Evolutionary conservation across 1,139 yeast genomes (phyloP).

Genomic region (Protomyces arabidopsidicola): DNA sequence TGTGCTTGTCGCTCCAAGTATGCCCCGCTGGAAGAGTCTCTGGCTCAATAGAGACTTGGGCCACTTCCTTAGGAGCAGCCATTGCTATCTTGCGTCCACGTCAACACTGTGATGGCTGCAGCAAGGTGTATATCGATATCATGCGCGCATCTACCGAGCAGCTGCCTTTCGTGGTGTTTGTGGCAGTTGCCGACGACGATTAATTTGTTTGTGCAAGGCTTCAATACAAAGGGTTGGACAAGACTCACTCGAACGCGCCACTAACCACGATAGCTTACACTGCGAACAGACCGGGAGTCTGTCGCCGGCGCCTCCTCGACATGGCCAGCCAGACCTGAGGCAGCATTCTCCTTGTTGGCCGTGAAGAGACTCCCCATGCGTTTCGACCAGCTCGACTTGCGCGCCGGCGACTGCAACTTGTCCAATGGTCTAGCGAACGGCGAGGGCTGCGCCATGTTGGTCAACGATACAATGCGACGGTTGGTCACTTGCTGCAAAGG

Average conservation of each 20-base stretch:
- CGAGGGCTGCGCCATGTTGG: constrained; percentile 12
- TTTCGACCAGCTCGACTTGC: constrained; percentile 17
- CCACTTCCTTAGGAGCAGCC: not conserved
- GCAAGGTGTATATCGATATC: too few species aligned
- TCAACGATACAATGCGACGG: constrained; percentile 21
- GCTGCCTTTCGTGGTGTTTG: not conserved
- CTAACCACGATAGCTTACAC: not conserved
- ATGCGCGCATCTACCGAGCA: too few species aligned
- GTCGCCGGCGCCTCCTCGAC: not conserved
- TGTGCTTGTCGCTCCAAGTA: not conserved
- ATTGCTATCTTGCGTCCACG: not conserved
- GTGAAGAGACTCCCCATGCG: constrained; percentile 13
- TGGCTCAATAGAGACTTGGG: not conserved
- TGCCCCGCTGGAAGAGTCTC: not conserved
- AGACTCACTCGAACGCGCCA: not conserved
- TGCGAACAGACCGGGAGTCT: not conserved
- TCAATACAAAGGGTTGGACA: constrained; percentile 8
- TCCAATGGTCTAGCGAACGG: not conserved
- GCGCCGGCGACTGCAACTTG: constrained; percentile 1
- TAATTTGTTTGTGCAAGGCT: not conserved
- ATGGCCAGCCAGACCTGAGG: not conserved
- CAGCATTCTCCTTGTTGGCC: constrained; percentile 15
- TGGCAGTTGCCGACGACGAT: not conserved
- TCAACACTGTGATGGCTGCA: too few species aligned
- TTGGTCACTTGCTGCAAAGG: constrained; percentile 8